A percentile compares a stretch with the other conserved stretches of the same genome.
These are phyloP conservation scores for Oryza longistaminata DNA, from an alignment of 176 grass and related monocot species.

Conservation along the genomic window DNA sequence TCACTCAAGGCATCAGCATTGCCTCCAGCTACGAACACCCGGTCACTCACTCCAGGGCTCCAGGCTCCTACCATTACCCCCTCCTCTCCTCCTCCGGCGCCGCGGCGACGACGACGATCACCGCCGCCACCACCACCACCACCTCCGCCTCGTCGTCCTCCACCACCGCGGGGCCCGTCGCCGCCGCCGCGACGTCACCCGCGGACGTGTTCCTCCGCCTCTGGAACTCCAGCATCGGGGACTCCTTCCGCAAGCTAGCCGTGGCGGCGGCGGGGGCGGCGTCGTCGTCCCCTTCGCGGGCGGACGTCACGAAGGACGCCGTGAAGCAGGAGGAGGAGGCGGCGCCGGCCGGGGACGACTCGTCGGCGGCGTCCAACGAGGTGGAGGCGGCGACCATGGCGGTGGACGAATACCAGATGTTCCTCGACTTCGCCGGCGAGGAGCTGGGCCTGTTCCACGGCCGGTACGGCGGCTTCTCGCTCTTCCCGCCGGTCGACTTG, in stretches of 20 bases:
- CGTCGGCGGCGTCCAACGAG: slow-evolving; percentile 65
- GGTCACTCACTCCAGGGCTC: too few relatives aligned
- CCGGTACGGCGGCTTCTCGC: slow-evolving; percentile 60
- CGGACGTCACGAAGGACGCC: slow-evolving; percentile 1
- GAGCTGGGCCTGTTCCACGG: slow-evolving; percentile 70
- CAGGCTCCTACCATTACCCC: not conserved
- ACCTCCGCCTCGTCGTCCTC: slow-evolving; percentile 36
- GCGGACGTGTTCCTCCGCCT: slow-evolving; percentile 76
- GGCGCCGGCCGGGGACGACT: slow-evolving; percentile 51
- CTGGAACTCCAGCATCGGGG: slow-evolving; percentile 85
- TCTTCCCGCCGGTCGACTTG: slow-evolving; percentile 67
- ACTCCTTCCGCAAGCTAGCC: slow-evolving; percentile 56
- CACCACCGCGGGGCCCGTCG: not conserved
- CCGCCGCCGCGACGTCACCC: not conserved
- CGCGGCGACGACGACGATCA: slow-evolving; percentile 3
- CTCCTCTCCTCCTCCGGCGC: slow-evolving; percentile 55
- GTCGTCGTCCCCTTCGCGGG: not conserved
- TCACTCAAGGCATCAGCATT: not conserved
- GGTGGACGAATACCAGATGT: slow-evolving; percentile 65
- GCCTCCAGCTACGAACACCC: not conserved
- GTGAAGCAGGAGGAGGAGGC: slow-evolving; percentile 17
- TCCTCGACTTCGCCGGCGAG: slow-evolving; percentile 83
- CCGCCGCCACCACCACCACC: slow-evolving; percentile 23
- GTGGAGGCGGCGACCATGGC: slow-evolving; percentile 33
- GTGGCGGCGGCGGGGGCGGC: not conserved